Evolutionary conservation across 768 basidiomycete species (phyloP), one percentile per base, ranked within the genome.

Genomic region (Hortiboletus campestris): DNA sequence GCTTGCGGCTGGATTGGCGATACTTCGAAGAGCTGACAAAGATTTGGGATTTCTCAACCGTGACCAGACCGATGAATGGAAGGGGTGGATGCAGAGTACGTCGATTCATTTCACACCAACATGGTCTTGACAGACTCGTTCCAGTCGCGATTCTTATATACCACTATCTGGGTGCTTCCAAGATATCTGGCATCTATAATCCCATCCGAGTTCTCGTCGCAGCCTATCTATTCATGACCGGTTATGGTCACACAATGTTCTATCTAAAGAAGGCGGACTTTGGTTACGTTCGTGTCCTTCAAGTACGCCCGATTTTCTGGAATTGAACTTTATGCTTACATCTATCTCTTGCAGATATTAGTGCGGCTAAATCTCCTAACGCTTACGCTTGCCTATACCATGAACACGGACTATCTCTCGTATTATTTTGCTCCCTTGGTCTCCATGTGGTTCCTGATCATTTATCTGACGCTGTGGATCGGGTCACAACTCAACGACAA

Each of bases 11-110:
- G 94, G 93, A 5, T 63, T 92, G 44, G 72, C 69, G 11, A 90
- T 86, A 1, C 72, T 91, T 59, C 85, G 84, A 66, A 80, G 81
- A 19, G 80, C 79, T 17, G 91, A 91, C 60, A 91, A 88, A 64
- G 92, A 97, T 65, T 72, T 89, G 49, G 94, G 94, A 0, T 91
- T 94, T 72, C 75, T 97, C 63, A 95, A 93, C 65, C 80, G 94
- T 54, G 91, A 94, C 47, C 92, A 96, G 70, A 96, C 93, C 1
- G 92, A 97, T 61, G 94, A 97, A 72, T 97, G 94, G 94, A 96
- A 96, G 71, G 94, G 94, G 4, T 97, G 94, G 94, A 97, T 97
- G 94, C 94, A 97, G 77, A 79, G 92, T 92, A 65, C 53, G 88
- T 71, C 7, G 19, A 28, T 48, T 42, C 35, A 41, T 31, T 46